phyloP scores from a whole-genome alignment of 305 asterid species.

The Fraxinus latifolia region DNA sequence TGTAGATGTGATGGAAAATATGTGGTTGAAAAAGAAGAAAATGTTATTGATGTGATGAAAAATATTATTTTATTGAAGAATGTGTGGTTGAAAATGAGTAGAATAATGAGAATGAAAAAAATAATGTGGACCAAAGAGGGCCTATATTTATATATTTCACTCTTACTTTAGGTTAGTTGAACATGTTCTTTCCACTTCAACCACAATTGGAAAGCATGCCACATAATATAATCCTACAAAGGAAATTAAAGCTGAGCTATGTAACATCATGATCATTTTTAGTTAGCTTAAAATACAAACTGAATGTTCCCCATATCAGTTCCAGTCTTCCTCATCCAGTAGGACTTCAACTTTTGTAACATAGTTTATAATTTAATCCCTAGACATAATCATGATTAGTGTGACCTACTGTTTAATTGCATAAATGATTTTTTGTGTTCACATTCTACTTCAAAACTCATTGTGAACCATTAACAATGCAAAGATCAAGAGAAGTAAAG shows the following conservation, averaged over 20 bases:
- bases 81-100: too few species aligned
- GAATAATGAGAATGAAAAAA: too few species aligned
- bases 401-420: constrained; percentile 40
- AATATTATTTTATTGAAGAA: too few species aligned
- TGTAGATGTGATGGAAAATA: too few species aligned
- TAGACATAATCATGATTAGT: constrained; percentile 47
- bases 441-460: constrained; percentile 30
- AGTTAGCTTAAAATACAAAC: constrained; percentile 30
- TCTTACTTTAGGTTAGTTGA: constrained; percentile 7
- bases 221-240: constrained; percentile 37
- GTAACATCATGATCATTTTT: constrained; percentile 24
- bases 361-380: constrained; percentile 25
- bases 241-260: constrained; percentile 35
- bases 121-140: too few species aligned
- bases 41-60: too few species aligned
- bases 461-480: constrained; percentile 35
- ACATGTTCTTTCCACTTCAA: constrained; percentile 30
- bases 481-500: constrained; percentile 36
- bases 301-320: constrained; percentile 29
- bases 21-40: too few species aligned
- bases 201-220: constrained; percentile 40
- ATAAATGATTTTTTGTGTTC: constrained; percentile 32
- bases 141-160: background rate
- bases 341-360: constrained; percentile 26
- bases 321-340: constrained; percentile 30